Evolutionary conservation across 441 rosid genomes (phyloP).

Genomic region (Mallotus repandus): DNA sequence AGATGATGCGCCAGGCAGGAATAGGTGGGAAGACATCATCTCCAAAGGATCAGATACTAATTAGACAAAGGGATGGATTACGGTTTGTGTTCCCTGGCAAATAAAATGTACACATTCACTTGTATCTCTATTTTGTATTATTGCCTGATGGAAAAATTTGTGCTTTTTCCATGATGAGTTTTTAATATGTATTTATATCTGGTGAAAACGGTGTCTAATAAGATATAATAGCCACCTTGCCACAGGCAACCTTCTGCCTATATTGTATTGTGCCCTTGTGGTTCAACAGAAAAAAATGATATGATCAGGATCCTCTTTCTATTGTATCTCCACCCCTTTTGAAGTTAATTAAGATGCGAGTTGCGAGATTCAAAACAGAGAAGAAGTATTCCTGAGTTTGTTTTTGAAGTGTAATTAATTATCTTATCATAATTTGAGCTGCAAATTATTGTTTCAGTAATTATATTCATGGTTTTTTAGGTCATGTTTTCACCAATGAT

Average conservation of each 20-base stretch:
- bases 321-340: not conserved
- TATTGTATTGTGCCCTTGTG: constrained; percentile 17
- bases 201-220: constrained; percentile 37
- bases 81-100: constrained; percentile 79
- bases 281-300: constrained; percentile 15
- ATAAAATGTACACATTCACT: constrained; percentile 41
- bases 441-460: not conserved
- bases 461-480: too few relatives aligned
- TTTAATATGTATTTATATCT: constrained; percentile 24
- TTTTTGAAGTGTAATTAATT: constrained; percentile 7
- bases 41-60: constrained; percentile 68
- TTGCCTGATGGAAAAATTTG: constrained; percentile 25
- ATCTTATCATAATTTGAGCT: not conserved
- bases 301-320: too few relatives aligned
- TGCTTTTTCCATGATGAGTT: constrained; percentile 27
- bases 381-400: not conserved
- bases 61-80: constrained; percentile 70
- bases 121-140: constrained; percentile 16
- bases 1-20: constrained; percentile 68
- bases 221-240: constrained; percentile 26
- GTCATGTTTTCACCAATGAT: too few relatives aligned
- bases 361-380: constrained; percentile 22
- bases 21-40: constrained; percentile 64
- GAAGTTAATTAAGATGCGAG: constrained; percentile 21
- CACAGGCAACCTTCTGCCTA: constrained; percentile 17